Evolutionary conservation across 1,284 basidiomycete genomes (phyloP).

Genomic region (Fomitopsis betulina): DNA sequence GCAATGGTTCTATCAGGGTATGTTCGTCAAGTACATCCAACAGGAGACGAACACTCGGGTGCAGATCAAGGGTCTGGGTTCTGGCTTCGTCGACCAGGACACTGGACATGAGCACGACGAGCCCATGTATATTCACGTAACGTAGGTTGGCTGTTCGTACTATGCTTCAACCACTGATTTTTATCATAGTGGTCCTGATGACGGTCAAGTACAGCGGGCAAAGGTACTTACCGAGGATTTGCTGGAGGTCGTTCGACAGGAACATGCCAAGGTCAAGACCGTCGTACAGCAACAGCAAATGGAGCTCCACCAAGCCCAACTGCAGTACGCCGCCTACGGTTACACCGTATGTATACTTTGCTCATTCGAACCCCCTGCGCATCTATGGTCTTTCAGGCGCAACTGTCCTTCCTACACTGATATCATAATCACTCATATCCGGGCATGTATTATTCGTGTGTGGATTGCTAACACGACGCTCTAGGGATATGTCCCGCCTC

Average conservation of each 20-base stretch:
- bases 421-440: slow-evolving; percentile 9
- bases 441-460: slow-evolving; percentile 24
- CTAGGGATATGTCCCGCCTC: slow-evolving; percentile 60
- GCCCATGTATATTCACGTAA: slow-evolving; percentile 93
- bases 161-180: neutral
- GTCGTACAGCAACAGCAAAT: slow-evolving; percentile 68
- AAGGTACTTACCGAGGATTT: slow-evolving; percentile 89
- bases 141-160: slow-evolving; percentile 38
- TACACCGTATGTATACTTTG: slow-evolving; percentile 48
- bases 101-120: slow-evolving; percentile 89
- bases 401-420: neutral
- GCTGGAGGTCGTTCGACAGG: slow-evolving; percentile 77
- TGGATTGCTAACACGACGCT: slow-evolving; percentile 20
- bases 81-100: slow-evolving; percentile 94
- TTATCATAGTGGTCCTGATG: slow-evolving; percentile 74
- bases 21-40: slow-evolving; percentile 99
- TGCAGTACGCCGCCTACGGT: slow-evolving; percentile 71
- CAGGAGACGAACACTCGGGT: slow-evolving; percentile 94
- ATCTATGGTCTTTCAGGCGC: slow-evolving; percentile 9
- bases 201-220: slow-evolving; percentile 81
- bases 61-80: slow-evolving; percentile 96
- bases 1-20: slow-evolving; percentile 51
- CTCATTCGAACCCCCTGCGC: slow-evolving; percentile 19
- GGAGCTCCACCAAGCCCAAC: slow-evolving; percentile 78
- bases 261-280: slow-evolving; percentile 77